Base-by-base conservation (phyloP, 148 eudicot species). In the Salicornia ramosissima region DNA sequence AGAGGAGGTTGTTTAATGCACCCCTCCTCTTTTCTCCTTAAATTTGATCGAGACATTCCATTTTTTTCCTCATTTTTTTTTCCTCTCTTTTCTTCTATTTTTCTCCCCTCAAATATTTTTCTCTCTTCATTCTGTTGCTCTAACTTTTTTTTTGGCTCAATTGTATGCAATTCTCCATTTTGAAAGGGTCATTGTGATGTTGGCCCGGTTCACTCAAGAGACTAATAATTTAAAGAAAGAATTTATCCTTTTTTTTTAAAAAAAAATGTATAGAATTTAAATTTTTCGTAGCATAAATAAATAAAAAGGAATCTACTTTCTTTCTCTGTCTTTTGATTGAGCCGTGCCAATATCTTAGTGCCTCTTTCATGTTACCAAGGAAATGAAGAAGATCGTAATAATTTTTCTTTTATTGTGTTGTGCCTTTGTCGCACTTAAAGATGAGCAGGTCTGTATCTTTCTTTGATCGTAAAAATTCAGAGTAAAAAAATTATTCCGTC, bases 301-400 rank as follows among this genome's bases (percentile, higher is more conserved):
- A n/a, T n/a, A n/a, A n/a, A n/a, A n/a, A n/a, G n/a, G n/a, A n/a
- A n/a, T n/a, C n/a, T 36, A 3, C 49, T 21, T 29, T 55, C 18
- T 58, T 19, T 5, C 12, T 42, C 15, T 12, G 55, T 71, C 77
- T 65, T 74, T 71, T 81, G 84, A 81, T 81, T 81, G 84, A 81
- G 84, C 81, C 84, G 84, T 71, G 84, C 84, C 84, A 81, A 81
- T 81, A 81, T 81, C 84, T 74, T 71, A 81, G 58, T 81, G 81
- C 72, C 62, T 71, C 81, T 74, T 81, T 74, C 81, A 77, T 73
- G 5, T 58, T 30, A 10, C 5, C 31, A 2, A 49, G 19, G 53
- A 63, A 63, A 40, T 6, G 31, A 1, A 14, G 50, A 63, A 31
- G 67, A 21, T 63, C 43, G 50, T 63, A 39, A 0, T 14, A 5